A percentile compares a stretch with the other conserved stretches of the same genome.
These are phyloP conservation scores for Herpotrichia juniperi DNA, from an alignment of 2,329 filamentous ascomycete species.

Conservation along the genomic window DNA sequence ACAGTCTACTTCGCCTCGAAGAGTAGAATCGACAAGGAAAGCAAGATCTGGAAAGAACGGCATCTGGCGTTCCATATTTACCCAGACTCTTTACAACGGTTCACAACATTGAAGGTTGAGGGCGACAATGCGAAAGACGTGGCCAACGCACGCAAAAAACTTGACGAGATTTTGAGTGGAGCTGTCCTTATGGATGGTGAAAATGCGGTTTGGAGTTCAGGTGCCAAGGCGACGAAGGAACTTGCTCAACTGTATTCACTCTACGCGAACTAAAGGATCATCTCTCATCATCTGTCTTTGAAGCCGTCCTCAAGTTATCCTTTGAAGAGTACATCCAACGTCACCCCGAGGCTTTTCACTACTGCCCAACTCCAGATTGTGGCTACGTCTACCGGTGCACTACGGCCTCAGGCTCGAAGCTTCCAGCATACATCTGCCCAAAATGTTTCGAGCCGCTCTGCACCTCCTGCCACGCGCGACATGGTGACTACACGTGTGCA, in stretches of 20 bases:
- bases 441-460: slow-evolving; percentile 17
- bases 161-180: slow-evolving; percentile 45
- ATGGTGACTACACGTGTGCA: slow-evolving; percentile 12
- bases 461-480: slow-evolving; percentile 12
- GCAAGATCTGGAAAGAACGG: slow-evolving; percentile 36
- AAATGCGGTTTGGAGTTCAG: slow-evolving; percentile 38
- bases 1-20: slow-evolving; percentile 42
- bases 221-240: slow-evolving; percentile 6
- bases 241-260: slow-evolving; percentile 3
- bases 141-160: slow-evolving; percentile 35
- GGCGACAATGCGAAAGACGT: slow-evolving; percentile 39
- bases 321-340: slow-evolving; percentile 17
- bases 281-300: slow-evolving; percentile 4
- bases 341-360: slow-evolving; percentile 14
- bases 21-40: slow-evolving; percentile 30
- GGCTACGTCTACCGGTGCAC: slow-evolving; percentile 17
- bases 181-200: slow-evolving; percentile 28
- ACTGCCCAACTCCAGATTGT: slow-evolving; percentile 25
- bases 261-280: slow-evolving; percentile 5
- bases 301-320: slow-evolving; percentile 15
- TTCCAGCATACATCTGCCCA: slow-evolving; percentile 18
- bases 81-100: slow-evolving; percentile 25
- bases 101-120: slow-evolving; percentile 48
- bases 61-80: slow-evolving; percentile 36
- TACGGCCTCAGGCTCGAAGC: slow-evolving; percentile 1